Percentiles rank a stretch among this genome's conserved stretches.
phyloP scores from a whole-genome alignment of 805 yeast species.

The Spathaspora arborariae region DNA sequence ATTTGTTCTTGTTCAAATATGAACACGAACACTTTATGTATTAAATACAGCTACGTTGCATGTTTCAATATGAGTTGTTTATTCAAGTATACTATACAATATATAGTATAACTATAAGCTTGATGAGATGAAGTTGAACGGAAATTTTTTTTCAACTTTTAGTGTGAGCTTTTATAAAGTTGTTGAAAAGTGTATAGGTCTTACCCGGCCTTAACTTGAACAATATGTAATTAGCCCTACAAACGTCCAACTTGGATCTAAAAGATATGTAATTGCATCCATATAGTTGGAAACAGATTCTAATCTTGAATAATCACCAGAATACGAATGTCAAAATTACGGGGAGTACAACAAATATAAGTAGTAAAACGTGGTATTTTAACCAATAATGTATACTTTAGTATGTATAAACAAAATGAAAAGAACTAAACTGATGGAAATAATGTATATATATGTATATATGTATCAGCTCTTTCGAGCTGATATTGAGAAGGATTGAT shows the following conservation, averaged over 20 bases:
- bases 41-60: not conserved
- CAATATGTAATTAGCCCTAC: too few species aligned
- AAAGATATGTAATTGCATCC: too few species aligned
- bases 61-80: not conserved
- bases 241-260: too few species aligned
- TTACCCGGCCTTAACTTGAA: not conserved
- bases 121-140: not conserved
- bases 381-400: not conserved
- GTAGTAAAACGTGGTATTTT: not conserved
- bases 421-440: not conserved
- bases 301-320: too few species aligned
- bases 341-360: not conserved
- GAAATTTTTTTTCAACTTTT: not conserved
- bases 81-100: not conserved
- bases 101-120: not conserved
- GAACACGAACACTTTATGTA: not conserved
- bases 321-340: too few species aligned
- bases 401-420: not conserved
- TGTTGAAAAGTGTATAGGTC: not conserved
- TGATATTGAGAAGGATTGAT: not conserved
- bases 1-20: conserved; percentile 9
- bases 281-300: too few species aligned
- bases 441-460: not conserved
- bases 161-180: not conserved
- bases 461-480: not conserved